Percentiles rank a stretch among this genome's conserved stretches.
Evolutionary conservation across 169 alveolate species (phyloP).

Genomic region (Perkinsus marinus): DNA sequence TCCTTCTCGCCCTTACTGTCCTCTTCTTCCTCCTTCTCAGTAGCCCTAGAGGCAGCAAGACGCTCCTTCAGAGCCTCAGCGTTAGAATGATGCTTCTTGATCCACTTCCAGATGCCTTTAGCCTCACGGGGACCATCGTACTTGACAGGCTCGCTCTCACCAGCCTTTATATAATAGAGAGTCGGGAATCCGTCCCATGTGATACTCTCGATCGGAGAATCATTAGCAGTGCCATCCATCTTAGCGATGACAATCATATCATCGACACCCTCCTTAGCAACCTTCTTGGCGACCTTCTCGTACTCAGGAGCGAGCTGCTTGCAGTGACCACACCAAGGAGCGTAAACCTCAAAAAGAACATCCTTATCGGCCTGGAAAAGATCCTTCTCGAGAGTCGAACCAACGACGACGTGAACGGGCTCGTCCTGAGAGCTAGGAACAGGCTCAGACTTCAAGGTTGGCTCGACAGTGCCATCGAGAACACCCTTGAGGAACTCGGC

Average conservation of each 20-base stretch:
- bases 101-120: not conserved
- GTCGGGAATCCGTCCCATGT: conserved; percentile 34
- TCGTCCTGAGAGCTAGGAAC: conserved; percentile 63
- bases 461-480: conserved; percentile 51
- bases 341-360: conserved; percentile 81
- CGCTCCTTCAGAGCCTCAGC: not conserved
- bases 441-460: conserved; percentile 69
- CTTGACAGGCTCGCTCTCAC: conserved; percentile 23
- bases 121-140: conserved; percentile 15
- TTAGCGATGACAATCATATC: conserved; percentile 69
- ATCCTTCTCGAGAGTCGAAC: conserved; percentile 49
- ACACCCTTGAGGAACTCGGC: conserved; percentile 53
- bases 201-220: conserved; percentile 45
- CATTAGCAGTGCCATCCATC: conserved; percentile 75
- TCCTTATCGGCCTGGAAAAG: conserved; percentile 64
- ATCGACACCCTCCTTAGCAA: conserved; percentile 28
- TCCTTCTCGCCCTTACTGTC: not conserved
- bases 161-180: conserved; percentile 29
- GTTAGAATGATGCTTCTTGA: not conserved
- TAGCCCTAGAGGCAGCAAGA: not conserved
- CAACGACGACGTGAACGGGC: conserved; percentile 61
- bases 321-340: conserved; percentile 96
- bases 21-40: not conserved
- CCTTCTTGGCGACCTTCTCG: conserved; percentile 50
- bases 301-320: conserved; percentile 70